These are phyloP conservation scores for Xylaria arbuscula DNA, from an alignment of 2,329 filamentous ascomycete genomes.

Conservation along the genomic window DNA sequence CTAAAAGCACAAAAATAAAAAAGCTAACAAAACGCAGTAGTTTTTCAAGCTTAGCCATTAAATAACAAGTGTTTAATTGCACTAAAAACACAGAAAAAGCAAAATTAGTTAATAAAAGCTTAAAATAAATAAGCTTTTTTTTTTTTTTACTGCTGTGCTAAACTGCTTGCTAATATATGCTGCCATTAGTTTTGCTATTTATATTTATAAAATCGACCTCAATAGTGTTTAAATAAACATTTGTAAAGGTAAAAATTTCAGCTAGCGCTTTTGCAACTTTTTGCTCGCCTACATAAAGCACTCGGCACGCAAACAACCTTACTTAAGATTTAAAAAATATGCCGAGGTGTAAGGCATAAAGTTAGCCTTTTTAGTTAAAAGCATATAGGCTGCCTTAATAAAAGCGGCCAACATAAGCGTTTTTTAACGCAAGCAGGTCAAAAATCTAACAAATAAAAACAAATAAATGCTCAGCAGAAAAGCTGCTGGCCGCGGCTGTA, in stretches of 20 bases:
- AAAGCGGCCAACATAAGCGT: background rate
- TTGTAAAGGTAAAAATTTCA: constrained; percentile 6
- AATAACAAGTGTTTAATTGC: background rate
- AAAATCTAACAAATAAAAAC: background rate
- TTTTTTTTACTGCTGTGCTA: background rate
- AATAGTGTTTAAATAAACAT: constrained; percentile 15
- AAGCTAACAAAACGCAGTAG: background rate
- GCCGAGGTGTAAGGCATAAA: background rate
- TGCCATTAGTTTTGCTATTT: background rate
- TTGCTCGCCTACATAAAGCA: constrained; percentile 10
- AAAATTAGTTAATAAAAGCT: background rate
- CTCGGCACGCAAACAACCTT: background rate
- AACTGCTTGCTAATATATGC: background rate
- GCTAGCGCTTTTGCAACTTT: constrained; percentile 5
- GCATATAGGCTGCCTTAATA: background rate
- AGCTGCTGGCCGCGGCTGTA: background rate
- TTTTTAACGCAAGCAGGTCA: background rate
- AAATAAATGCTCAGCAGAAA: background rate
- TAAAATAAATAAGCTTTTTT: background rate
- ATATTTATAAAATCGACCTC: background rate
- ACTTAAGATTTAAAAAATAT: constrained; percentile 7
- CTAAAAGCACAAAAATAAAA: background rate
- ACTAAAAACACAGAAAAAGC: background rate
- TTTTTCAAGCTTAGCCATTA: background rate
- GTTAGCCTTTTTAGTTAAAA: constrained; percentile 5